A percentile compares a stretch with the other conserved stretches of the same genome.
Conservation (phyloP, 2,329 filamentous ascomycete genomes). For the Fusarium illudens region DNA sequence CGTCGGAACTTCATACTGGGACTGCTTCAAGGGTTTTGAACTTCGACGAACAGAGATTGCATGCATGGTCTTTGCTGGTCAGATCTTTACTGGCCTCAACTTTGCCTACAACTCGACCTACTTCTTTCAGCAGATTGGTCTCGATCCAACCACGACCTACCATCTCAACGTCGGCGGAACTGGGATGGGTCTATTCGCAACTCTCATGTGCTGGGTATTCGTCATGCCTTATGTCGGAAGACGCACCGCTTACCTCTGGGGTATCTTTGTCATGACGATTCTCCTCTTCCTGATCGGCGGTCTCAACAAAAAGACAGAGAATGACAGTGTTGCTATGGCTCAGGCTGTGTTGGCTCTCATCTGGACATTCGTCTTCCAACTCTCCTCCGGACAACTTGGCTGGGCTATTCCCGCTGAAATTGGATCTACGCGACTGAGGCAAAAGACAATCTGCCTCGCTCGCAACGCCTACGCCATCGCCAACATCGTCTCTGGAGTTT, state of each 20-base stretch:
- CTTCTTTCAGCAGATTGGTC: conserved; percentile 52
- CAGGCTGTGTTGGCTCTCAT: conserved; percentile 49
- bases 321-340: conserved; percentile 41
- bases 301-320: conserved; percentile 48
- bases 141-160: conserved; percentile 43
- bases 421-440: conserved; percentile 43
- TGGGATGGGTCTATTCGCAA: conserved; percentile 54
- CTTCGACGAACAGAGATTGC: conserved; percentile 51
- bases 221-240: conserved; percentile 55
- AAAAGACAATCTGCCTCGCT: conserved; percentile 47
- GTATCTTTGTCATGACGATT: conserved; percentile 52
- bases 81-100: conserved; percentile 47
- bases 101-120: conserved; percentile 54
- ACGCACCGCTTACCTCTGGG: conserved; percentile 54
- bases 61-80: conserved; percentile 47
- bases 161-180: conserved; percentile 51
- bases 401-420: conserved; percentile 47
- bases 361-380: conserved; percentile 47
- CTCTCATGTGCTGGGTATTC: conserved; percentile 53
- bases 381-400: conserved; percentile 50
- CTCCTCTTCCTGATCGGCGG: conserved; percentile 54
- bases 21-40: conserved; percentile 56
- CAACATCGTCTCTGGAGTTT: conserved; percentile 36
- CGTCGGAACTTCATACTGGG: conserved; percentile 50
- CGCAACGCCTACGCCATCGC: conserved; percentile 40